phyloP scores from a whole-genome alignment of 2,329 filamentous ascomycete genomes.

The Rosellinia necatrix region DNA sequence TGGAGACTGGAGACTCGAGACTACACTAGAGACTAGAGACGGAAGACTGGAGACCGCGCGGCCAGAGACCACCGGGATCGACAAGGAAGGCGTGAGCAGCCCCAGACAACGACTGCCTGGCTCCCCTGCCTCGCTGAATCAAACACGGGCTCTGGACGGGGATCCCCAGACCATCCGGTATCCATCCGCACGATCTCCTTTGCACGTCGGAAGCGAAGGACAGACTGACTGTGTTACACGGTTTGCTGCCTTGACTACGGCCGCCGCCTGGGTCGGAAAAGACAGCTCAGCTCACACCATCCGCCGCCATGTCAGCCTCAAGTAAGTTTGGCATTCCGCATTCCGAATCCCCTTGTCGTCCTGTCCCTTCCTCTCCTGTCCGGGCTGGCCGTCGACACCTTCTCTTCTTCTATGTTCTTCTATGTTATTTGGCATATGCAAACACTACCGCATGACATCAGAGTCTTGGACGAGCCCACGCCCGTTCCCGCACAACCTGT shows the following conservation, averaged over 20 bases:
- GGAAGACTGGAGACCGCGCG: conserved; percentile 15
- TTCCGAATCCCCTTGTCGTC: background rate
- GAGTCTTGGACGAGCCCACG: conserved; percentile 5
- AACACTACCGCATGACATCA: conserved; percentile 10
- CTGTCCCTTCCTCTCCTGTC: background rate
- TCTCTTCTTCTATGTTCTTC: background rate
- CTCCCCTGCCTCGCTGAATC: conserved; percentile 13
- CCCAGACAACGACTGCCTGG: background rate
- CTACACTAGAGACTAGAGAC: conserved; percentile 10
- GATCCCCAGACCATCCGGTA: conserved; percentile 20
- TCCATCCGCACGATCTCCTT: conserved; percentile 21
- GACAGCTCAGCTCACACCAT: conserved; percentile 4
- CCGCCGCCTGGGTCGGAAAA: conserved; percentile 1
- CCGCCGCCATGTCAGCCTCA: conserved; percentile 25
- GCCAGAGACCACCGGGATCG: conserved; percentile 9
- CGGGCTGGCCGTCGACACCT: background rate
- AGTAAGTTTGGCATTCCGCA: conserved; percentile 26
- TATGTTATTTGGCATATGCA: background rate
- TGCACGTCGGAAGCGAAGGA: conserved; percentile 6
- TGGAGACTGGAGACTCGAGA: no score
- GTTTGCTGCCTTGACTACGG: conserved; percentile 6
- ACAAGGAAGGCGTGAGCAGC: background rate
- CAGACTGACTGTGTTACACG: conserved; percentile 22
- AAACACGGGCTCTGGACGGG: conserved; percentile 16
- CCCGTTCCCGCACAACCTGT: conserved; percentile 8